Evolutionary conservation across 345 rosid species (phyloP).

Genomic region (Eucalyptus urophylla): DNA sequence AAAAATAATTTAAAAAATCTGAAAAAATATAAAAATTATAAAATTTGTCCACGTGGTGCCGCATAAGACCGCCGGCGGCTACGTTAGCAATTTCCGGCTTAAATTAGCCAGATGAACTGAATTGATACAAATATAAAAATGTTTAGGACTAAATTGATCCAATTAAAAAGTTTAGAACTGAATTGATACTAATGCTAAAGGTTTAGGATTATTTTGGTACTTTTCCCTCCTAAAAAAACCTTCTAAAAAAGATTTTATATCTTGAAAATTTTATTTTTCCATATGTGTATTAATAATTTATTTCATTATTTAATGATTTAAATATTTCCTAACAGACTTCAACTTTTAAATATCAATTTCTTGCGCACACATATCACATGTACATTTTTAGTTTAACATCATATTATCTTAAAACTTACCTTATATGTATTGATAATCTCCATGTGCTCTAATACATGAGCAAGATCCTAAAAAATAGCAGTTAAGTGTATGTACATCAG

Average conservation of each 20-base stretch:
- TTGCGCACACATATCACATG: neutral
- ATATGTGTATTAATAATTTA: no score
- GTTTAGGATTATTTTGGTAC: no score
- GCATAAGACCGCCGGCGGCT: accelerated
- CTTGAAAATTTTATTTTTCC: neutral
- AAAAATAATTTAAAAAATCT: no score
- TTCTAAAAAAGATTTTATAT: neutral
- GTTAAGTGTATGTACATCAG: neutral
- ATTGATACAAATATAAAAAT: no score
- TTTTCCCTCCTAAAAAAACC: neutral
- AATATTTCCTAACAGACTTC: neutral
- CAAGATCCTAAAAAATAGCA: neutral
- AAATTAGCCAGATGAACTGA: no score
- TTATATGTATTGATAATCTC: neutral
- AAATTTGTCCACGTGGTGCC: no score
- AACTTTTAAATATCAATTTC: neutral
- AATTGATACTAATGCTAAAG: no score
- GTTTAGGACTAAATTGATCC: no score
- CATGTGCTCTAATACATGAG: neutral
- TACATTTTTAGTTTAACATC: neutral
- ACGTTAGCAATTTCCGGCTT: no score
- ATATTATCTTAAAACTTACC: neutral
- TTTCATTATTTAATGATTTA: no score
- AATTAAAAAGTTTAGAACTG: no score
- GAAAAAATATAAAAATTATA: no score